Base-by-base conservation (phyloP, 495 filamentous ascomycete species). In the Neohortaea acidophila region DNA sequence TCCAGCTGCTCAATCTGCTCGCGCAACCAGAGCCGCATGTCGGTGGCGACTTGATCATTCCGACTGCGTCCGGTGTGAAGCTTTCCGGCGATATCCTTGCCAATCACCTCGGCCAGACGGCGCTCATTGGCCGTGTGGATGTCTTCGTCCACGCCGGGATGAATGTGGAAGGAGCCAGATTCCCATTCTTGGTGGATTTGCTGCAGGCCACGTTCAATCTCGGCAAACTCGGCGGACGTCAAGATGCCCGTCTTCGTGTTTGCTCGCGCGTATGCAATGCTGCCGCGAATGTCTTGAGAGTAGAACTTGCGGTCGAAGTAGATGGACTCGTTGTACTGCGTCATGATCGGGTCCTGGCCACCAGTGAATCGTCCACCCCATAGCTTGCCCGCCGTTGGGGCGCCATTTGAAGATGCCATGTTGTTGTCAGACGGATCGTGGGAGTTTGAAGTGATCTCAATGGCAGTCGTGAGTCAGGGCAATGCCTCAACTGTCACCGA, bases 41-140 rank as follows among this genome's bases (percentile, higher is more conserved):
- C 87, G 17, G 80, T 87, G 19, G 79, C 84, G 42, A 96, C 71
- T 62, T 96, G 89, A 63, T 96, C 89, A 53, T 96, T 96, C 31
- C 89, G 66, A 51, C 76, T 84, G 17, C 89, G 75, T 23, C 86
- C 86, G 2, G 86, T 94, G 66, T 94, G 87, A 43, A 94, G 70
- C 63, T 94, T 94, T 4, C 87, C 86, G 2, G 77, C 84, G 22
- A 84, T 77, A 2, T 80, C 68, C 53, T 77, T 85, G 49, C 86
- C 86, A 29, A 94, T 82, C 44, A 93, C 68, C 64, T 96, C 89
- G 26, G 79, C 79, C 15, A 96, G 65, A 27, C 86, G 72, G 37
- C 86, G 77, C 68, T 94, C 87, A 52, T 93, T 94, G 39, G 86
- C 85, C 0, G 87, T 94, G 61, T 94, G 86, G 45, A 92, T 92